Conservation (phyloP, 116 monocot species). For the Zostera marina region DNA sequence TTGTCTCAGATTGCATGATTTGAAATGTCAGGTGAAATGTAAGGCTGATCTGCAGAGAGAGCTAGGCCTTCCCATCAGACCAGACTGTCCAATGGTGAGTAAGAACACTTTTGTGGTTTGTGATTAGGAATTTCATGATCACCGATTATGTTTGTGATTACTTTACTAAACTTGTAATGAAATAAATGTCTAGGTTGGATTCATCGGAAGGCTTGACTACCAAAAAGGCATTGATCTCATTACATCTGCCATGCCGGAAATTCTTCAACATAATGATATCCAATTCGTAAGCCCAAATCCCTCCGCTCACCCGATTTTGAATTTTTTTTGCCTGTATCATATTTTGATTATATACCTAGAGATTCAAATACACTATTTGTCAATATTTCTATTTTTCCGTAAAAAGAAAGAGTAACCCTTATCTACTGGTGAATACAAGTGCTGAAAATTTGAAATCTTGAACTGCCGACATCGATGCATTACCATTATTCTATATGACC, state of each 20-base stretch:
- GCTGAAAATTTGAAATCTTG: too few species aligned
- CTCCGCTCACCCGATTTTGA: neutral
- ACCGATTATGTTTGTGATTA: too few species aligned
- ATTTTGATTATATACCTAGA: too few species aligned
- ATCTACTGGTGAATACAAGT: too few species aligned
- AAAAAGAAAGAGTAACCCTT: too few species aligned
- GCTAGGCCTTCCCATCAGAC: conserved; percentile 42
- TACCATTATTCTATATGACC: too few species aligned
- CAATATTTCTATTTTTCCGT: too few species aligned
- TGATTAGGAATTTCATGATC: neutral
- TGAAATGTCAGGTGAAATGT: conserved; percentile 42
- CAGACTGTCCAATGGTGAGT: conserved; percentile 47
- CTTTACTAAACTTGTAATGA: neutral
- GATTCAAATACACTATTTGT: neutral
- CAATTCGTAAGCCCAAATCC: conserved; percentile 52
- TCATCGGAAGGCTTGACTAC: conserved; percentile 79
- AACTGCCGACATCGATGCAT: too few species aligned
- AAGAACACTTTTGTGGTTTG: neutral
- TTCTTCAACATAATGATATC: conserved; percentile 45
- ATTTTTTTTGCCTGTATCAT: too few species aligned
- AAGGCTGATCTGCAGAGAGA: conserved; percentile 82
- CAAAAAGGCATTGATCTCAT: conserved; percentile 88
- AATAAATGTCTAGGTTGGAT: conserved; percentile 53
- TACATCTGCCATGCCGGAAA: conserved; percentile 30
- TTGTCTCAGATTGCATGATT: conserved; percentile 3